Base-by-base conservation (phyloP, 139 green algal genomes). In the Chlorella sp. region DNA sequence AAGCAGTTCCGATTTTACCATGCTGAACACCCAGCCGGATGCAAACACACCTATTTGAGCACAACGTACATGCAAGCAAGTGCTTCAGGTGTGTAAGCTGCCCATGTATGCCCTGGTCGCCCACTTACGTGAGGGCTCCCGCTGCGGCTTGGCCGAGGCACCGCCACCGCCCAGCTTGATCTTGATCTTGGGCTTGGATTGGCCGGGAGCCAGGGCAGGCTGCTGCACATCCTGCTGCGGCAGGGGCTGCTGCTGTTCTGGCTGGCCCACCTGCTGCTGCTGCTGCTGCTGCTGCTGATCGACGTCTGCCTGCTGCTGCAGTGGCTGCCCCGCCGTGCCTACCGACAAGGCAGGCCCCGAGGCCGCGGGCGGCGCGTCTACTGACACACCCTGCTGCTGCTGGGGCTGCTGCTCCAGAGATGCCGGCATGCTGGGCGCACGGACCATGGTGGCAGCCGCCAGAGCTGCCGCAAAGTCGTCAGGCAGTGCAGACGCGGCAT, bases 391-490 rank as follows among this genome's bases (percentile, higher is more conserved):
- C 40, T 60, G 40, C 79, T 64, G 42, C 79, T 36, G 42, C 79
- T 40, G 79, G 28, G 42, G 30, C 32, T 28, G 30, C 42, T 39
- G 66, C 66, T 42, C 15, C 28, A 14, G 16, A 7, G 34, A 28
- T 22, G 64, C 83, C 4, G 36, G 53, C 36, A 24, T 24, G 61
- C 83, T 87, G 3, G 84, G 68, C 16, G 34, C 61, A 1, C 66
- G 84, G 39, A 88, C 84, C 84, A 81, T 61, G 39, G 84, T 88
- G 36, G 84, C 84, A 34, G 84, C 84, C 24, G 84, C 84, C 30
- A 88, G 39, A 0, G 84, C 84, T 2, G 84, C 84, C 30, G 84
- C 84, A 81, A 88, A 88, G 39, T 88, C 84, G 26, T 88, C 84
- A 3, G 84, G 84, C 30, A 88, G 68, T 39, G 37, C 64, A 36